Base-by-base conservation (phyloP, 2,329 filamentous ascomycete species). In the Boeremia exigua region DNA sequence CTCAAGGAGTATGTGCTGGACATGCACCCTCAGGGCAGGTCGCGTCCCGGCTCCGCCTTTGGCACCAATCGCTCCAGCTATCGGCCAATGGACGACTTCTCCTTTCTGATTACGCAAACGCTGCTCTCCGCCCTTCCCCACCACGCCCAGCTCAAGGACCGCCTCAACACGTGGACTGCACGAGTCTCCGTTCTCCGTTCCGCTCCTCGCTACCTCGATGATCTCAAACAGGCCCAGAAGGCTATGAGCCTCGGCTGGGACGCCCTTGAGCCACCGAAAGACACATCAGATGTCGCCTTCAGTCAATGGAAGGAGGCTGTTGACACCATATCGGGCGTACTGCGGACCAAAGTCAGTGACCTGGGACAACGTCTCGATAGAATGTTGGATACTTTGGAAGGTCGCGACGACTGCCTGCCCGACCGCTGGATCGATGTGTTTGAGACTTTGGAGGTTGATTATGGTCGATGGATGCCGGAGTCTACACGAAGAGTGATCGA, bases 41-140 rank as follows among this genome's bases (percentile, higher is more conserved):
- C 75, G 40, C 71, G 73, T 79, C 85, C 78, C 37, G 72, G 77
- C 14, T 82, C 79, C 44, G 76, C 71, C 58, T 70, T 73, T 56
- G 68, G 61, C 30, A 65, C 65, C 4, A 59, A 29, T 19, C 67
- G 71, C 42, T 67, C 66, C 28, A 78, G 80, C 37, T 90, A 90
- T 74, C 85, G 84, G 59, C 87, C 84, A 58, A 86, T 98, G 81
- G 92, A 95, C 66, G 95, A 98, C 74, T 86, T 96, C 67, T 93
- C 92, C 8, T 91, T 94, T 23, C 84, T 98, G 42, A 85, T 98
- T 53, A 97, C 95, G 1, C 91, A 93, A 27, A 96, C 94, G 30
- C 90, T 96, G 15, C 78, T 99, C n/a, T 91, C 95, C 70, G 87
- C 92, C 3, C 81, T 99, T 17, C 95, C 95, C 1, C 88, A 90